Evolutionary conservation across 495 filamentous ascomycete genomes (phyloP), one percentile per base, ranked within the genome.

Genomic region (Chaetomium cochliodes): DNA sequence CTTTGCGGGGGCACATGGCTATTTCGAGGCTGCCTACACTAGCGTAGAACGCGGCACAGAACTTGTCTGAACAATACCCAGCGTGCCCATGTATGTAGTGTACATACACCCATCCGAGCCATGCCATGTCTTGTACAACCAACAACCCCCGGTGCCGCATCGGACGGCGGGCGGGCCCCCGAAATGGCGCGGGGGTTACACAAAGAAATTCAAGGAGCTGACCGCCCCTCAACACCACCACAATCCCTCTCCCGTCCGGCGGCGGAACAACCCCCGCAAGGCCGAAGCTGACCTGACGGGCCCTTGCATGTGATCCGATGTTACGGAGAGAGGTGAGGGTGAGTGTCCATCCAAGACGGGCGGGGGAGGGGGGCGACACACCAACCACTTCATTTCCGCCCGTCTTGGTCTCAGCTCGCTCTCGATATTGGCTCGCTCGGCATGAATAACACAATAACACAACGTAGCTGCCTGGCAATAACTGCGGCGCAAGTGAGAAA

Each of bases 11-110:
- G 46, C 18, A 5, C 46, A 50, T 8, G 20, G 46, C 46, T 50
- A 50, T 50, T 50, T 50, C 46, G n/a, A 50, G 18, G 46, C 23
- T 50, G 46, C 46, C 46, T 9, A n/a, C n/a, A n/a, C n/a, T n/a
- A n/a, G n/a, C n/a, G n/a, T n/a, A 23, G 46, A 23, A 50, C 33
- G 33, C 33, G 33, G 33, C 5, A 37, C 33, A 37, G 33, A 11
- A 12, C 33, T 12, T 7, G 33, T 12, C 33, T 37, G 9, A 37
- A 37, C 33, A 37, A 12, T 37, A 37, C 5, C 33, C 6, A 37
- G 33, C 9, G 33, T 11, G 33, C 1, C 33, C 11, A 12, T 37
- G 33, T 12, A 37, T 37, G 33, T 37, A 37, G 9, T 37, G 33
- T 37, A 37, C 33, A 37, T 37, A 44, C 46, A 33, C 20, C n/a